These are phyloP conservation scores for Rhizoctonia solani DNA, from an alignment of 1,284 basidiomycete species.

Conservation along the genomic window DNA sequence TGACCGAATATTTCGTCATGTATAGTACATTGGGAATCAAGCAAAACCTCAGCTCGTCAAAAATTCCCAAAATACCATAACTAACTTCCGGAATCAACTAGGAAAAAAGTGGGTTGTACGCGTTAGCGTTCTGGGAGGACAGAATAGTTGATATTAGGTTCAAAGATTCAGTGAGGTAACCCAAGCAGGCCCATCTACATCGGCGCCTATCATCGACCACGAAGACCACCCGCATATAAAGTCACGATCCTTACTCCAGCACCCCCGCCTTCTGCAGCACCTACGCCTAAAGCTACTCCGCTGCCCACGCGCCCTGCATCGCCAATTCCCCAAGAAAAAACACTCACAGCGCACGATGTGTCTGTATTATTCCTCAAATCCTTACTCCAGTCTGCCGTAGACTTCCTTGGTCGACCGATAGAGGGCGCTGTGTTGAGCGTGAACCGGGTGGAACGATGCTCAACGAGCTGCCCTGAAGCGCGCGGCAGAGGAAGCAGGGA, in stretches of 20 bases:
- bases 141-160: conserved; percentile 7
- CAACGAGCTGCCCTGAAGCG: conserved; percentile 74
- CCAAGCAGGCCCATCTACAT: conserved; percentile 52
- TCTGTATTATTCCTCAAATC: conserved; percentile 85
- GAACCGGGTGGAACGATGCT: conserved; percentile 71
- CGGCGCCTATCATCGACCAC: conserved; percentile 76
- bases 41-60: conserved; percentile 95
- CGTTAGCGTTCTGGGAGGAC: background rate
- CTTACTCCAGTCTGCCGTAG: conserved; percentile 85
- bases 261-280: conserved; percentile 51
- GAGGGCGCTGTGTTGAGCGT: conserved; percentile 85
- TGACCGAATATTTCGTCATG: conserved; percentile 11
- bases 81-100: conserved; percentile 89
- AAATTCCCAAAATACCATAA: conserved; percentile 93
- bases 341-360: conserved; percentile 83
- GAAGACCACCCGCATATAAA: conserved; percentile 80
- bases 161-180: conserved; percentile 73
- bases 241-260: conserved; percentile 68
- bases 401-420: conserved; percentile 86
- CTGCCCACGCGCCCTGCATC: conserved; percentile 58
- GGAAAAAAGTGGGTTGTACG: conserved; percentile 74
- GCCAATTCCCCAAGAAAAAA: conserved; percentile 79
- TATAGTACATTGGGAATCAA: conserved; percentile 93
- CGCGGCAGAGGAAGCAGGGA: conserved; percentile 80
- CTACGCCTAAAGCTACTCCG: conserved; percentile 61